Base-by-base conservation (phyloP, 768 basidiomycete genomes). In the Rhodotorula kratochvilovae region DNA sequence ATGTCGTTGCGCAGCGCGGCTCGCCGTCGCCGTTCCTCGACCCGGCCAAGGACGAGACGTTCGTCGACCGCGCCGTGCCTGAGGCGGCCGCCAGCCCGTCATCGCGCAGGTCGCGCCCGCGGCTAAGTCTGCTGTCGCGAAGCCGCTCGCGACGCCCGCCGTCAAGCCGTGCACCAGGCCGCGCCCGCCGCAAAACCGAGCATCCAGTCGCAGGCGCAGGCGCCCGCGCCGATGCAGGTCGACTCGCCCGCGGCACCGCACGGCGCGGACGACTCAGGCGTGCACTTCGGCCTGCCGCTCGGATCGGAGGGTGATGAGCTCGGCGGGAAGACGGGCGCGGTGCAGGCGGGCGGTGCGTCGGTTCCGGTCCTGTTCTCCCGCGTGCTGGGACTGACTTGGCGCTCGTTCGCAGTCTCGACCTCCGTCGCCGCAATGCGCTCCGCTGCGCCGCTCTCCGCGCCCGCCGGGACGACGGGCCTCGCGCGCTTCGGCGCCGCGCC, bases 211-310 rank as follows among this genome's bases (percentile, higher is more conserved):
- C 8, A 29, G 29, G 11, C n/a, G 53, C 53, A 11, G 2, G 15
- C 53, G 29, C 53, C 17, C 29, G 29, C 13, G 53, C 29, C 19
- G 17, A 55, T 33, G 31, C 33, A 55, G n/a, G 51, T 54, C 29
- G 62, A 63, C n/a, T n/a, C 35, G 16, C 36, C n/a, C 13, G 42
- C 51, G 27, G 36, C 8, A 3, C 17, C 35, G 6, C 29, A 27
- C 19, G 51, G 27, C 11, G 51, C n/a, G 12, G 62, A 63, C 51
- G 62, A 63, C 62, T 63, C 62, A 36, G 62, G 62, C 51, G 36
- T n/a, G 36, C 62, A 36, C 17, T 63, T 63, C 36, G 36, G 16
- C 8, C 50, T n/a, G 23, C 61, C 50, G 48, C 27, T 63, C 25
- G 48, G 45, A 21, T 21, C 45, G 31, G 48, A 51, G 31, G 12